phyloP scores from a whole-genome alignment of 306 rosid genomes.

The Coriaria nepalensis region DNA sequence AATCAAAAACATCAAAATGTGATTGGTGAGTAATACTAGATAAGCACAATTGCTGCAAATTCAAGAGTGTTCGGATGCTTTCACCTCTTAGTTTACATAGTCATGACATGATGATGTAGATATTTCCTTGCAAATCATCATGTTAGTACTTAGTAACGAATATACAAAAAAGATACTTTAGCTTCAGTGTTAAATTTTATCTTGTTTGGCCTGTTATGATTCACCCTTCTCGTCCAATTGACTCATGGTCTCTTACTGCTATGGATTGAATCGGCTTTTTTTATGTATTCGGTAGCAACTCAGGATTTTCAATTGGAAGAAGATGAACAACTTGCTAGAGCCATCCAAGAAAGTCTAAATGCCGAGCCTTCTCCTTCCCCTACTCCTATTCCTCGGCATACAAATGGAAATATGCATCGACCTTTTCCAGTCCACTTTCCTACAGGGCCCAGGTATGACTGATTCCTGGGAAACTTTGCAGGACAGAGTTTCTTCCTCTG shows the following conservation, averaged over 20 bases:
- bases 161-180: too few relatives aligned
- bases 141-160: too few relatives aligned
- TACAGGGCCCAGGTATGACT: slow-evolving; percentile 25
- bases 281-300: slow-evolving; percentile 9
- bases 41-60: slow-evolving; percentile 1
- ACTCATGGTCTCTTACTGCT: not conserved
- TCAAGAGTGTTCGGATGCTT: not conserved
- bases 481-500: too few relatives aligned
- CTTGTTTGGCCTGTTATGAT: too few relatives aligned
- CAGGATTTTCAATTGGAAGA: slow-evolving; percentile 55
- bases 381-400: slow-evolving; percentile 20
- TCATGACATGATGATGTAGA: not conserved
- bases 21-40: slow-evolving; percentile 48
- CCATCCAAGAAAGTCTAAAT: slow-evolving; percentile 73
- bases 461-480: too few relatives aligned
- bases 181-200: too few relatives aligned
- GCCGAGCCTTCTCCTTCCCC: slow-evolving; percentile 39
- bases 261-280: not conserved
- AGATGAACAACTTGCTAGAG: slow-evolving; percentile 84
- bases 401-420: slow-evolving; percentile 43
- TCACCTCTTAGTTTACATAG: not conserved
- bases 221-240: not conserved
- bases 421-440: slow-evolving; percentile 38
- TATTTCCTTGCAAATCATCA: too few relatives aligned
- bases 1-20: slow-evolving; percentile 33